These are phyloP conservation scores for Pseudocercospora vitis DNA, from an alignment of 2,329 filamentous ascomycete species.

Conservation along the genomic window DNA sequence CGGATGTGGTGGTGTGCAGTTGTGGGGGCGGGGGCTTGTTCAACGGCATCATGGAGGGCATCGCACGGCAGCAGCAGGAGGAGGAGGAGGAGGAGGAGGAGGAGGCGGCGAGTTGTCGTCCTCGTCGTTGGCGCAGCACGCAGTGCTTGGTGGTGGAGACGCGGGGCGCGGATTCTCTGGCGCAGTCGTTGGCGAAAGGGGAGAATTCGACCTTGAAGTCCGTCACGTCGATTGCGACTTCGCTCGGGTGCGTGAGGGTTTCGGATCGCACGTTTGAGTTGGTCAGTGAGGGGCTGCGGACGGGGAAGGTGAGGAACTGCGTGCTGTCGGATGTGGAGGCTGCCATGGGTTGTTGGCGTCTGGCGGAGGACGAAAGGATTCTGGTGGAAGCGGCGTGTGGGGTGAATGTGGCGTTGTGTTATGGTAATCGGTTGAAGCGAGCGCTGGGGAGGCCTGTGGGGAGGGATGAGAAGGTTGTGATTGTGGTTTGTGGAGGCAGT, in stretches of 20 bases:
- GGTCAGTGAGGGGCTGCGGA: slow-evolving; percentile 42
- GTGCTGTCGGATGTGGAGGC: slow-evolving; percentile 77
- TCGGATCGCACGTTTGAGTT: slow-evolving; percentile 68
- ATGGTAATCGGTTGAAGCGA: slow-evolving; percentile 62
- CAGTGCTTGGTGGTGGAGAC: slow-evolving; percentile 77
- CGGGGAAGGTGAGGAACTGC: slow-evolving; percentile 57
- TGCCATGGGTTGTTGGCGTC: slow-evolving; percentile 70
- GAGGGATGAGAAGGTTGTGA: slow-evolving; percentile 69
- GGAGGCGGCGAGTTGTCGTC: too few species aligned
- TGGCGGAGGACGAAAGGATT: slow-evolving; percentile 79
- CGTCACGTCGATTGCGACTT: slow-evolving; percentile 75
- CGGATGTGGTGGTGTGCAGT: slow-evolving; percentile 73
- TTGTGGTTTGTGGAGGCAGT: slow-evolving; percentile 76
- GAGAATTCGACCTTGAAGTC: slow-evolving; percentile 59
- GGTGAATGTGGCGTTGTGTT: slow-evolving; percentile 71
- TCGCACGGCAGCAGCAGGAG: slow-evolving; percentile 51
- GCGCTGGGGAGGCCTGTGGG: slow-evolving; percentile 60
- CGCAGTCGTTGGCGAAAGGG: slow-evolving; percentile 58
- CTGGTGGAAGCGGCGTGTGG: slow-evolving; percentile 86
- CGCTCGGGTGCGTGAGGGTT: slow-evolving; percentile 69
- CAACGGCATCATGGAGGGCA: slow-evolving; percentile 72
- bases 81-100: slow-evolving; percentile 26
- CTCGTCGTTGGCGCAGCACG: slow-evolving; percentile 34
- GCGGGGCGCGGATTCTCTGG: slow-evolving; percentile 68
- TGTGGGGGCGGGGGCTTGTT: slow-evolving; percentile 81